Base-by-base conservation (phyloP, 768 basidiomycete species). In the Macrolepiota dolichaula region DNA sequence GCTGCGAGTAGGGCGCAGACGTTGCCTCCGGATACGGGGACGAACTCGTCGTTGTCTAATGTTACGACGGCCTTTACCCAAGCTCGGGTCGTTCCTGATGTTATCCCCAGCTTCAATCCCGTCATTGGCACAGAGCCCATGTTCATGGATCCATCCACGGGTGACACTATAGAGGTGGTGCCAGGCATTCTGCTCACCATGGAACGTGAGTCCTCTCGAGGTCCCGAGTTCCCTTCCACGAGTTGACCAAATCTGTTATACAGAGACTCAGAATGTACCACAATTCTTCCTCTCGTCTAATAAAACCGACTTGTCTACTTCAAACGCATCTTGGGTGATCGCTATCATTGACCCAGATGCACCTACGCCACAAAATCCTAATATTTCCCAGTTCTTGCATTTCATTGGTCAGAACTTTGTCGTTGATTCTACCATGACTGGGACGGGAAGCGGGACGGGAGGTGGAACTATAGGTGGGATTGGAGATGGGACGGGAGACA, bases 311-410 rank as follows among this genome's bases (percentile, higher is more conserved):
- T 46, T 64, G 29, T 51, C 62, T 46, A 62, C 62, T 44, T 59
- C 64, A 15, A 72, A 67, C 60, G 63, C 66, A 37, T 68, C 72
- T 15, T 78, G 74, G 63, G 74, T 81, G 25, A 56, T 81, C 15
- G 71, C 72, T 17, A 66, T 80, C 38, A 68, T 81, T 38, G 79
- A 80, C 63, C 79, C 77, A 29, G 79, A 81, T 63, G 78, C 74
- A 0, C 76, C 78, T 24, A 76, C 75, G 22, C 76, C 76, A 0
- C 73, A 77, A 55, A 75, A 77, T 59, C 70, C 70, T 10, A 71
- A 67, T 9, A 61, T 69, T 12, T 67, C 76, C 6, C 72, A 79
- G 58, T 74, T 77, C 57, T 69, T 79, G 2, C 78, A 80, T 66
- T 77, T 79, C 58, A 61, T 80, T 25, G 78, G 73, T 9, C 74